Evolutionary conservation across 148 eudicot species (phyloP), one percentile per base, ranked within the genome.

Genomic region (Diospyros lotus): DNA sequence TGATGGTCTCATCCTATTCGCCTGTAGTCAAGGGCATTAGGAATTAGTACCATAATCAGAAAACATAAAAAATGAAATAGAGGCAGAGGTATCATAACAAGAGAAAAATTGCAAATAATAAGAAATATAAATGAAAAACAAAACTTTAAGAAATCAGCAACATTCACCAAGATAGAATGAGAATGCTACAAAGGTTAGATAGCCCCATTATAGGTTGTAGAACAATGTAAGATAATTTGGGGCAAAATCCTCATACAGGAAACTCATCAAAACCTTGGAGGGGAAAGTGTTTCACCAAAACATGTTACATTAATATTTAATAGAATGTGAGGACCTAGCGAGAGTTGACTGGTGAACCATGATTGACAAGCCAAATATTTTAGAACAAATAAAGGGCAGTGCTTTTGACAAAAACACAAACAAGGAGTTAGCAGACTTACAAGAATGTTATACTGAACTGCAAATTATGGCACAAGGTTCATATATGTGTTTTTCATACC

Each of bases 1-100:
- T 68, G 86, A 80, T 52, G 89, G 59, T 65, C 66, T 82, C 73
- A 85, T 80, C 84, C 98, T 88, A 73, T 76, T 86, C 54, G 74
- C 84, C 98, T 95, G 87, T 75, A 80, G 43, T 60, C 51, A 61
- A 17, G 4, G 74, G 63, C 50, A 50, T 61, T 9, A 63, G 38
- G 28, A 40, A 43, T 71, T 42, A 71, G 54, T 60, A 56, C 43
- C 38, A 43, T 45, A 79, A 52, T 48, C 50, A 68, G 48, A 75
- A 62, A 73, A 46, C 3, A 15, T 8, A 68, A 38, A 6, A 13
- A 13, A 43, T 44, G 18, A 66, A 18, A 66, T 7, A 12, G 28
- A 66, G 9, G 52, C 39, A 66, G 5, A 55, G 3, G 12, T 55
- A 14, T 55, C 15, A 55, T 5, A 55, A 55, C 52, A 48, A 48